Evolutionary conservation across 2,329 filamentous ascomycete species (phyloP).

Genomic region (Septoria linicola): DNA sequence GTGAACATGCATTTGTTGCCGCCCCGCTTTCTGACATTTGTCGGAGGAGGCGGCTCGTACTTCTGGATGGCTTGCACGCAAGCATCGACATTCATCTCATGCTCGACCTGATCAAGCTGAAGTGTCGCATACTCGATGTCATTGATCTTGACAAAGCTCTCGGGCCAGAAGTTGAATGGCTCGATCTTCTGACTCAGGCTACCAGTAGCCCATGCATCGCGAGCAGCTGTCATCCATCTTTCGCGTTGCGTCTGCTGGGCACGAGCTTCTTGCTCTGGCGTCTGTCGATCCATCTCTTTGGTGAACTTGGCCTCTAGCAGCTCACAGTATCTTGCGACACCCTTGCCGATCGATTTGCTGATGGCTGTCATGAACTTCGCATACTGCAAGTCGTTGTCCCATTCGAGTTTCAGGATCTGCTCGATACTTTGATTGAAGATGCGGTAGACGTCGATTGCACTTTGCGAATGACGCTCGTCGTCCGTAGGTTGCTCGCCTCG

Average conservation of each 20-base stretch:
- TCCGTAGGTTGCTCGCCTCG: slow-evolving; percentile 59
- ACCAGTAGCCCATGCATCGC: slow-evolving; percentile 74
- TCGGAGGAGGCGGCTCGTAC: slow-evolving; percentile 69
- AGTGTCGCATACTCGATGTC: slow-evolving; percentile 94
- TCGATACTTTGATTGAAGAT: slow-evolving; percentile 91
- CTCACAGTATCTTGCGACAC: slow-evolving; percentile 87
- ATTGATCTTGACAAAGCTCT: slow-evolving; percentile 97
- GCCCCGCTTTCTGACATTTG: slow-evolving; percentile 58
- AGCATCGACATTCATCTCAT: slow-evolving; percentile 83
- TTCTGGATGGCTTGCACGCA: slow-evolving; percentile 79
- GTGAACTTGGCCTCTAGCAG: slow-evolving; percentile 79
- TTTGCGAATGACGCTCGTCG: slow-evolving; percentile 86
- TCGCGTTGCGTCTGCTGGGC: slow-evolving; percentile 81
- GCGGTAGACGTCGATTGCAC: slow-evolving; percentile 88
- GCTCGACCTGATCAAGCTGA: slow-evolving; percentile 86
- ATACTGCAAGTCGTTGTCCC: slow-evolving; percentile 90
- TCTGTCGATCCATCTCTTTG: slow-evolving; percentile 89
- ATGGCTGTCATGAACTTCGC: slow-evolving; percentile 96
- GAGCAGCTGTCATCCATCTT: slow-evolving; percentile 88
- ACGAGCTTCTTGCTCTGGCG: slow-evolving; percentile 79
- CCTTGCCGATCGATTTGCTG: slow-evolving; percentile 77
- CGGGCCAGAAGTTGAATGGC: slow-evolving; percentile 92
- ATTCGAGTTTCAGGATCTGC: slow-evolving; percentile 79
- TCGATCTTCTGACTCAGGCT: slow-evolving; percentile 86
- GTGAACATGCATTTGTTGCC: slow-evolving; percentile 94